phyloP scores from a whole-genome alignment of 1,139 yeast genomes.

The Blastobotrys malaysiensis region DNA sequence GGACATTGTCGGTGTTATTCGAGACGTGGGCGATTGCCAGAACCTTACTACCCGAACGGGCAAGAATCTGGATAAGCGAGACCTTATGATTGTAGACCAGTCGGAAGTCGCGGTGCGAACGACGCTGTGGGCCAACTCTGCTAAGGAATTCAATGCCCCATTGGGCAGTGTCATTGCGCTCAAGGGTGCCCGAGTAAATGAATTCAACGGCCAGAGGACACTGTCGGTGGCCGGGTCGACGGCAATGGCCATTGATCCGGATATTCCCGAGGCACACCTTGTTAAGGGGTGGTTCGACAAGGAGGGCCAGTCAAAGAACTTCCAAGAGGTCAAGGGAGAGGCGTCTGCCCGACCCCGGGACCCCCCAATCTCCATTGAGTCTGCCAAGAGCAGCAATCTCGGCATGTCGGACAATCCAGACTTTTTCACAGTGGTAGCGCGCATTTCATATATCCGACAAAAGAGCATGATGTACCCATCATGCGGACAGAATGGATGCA shows the following conservation, averaged over 20 bases:
- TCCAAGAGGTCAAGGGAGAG: constrained; percentile 51
- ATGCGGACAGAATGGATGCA: constrained; percentile 67
- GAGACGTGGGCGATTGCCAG: constrained; percentile 65
- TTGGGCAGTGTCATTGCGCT: constrained; percentile 86
- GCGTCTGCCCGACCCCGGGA: constrained; percentile 34
- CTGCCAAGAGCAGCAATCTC: constrained; percentile 62
- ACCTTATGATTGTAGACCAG: constrained; percentile 79
- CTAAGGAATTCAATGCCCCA: constrained; percentile 64
- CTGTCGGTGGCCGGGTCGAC: constrained; percentile 79
- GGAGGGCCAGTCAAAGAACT: constrained; percentile 58
- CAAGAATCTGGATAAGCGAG: constrained; percentile 87
- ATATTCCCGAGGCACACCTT: constrained; percentile 77
- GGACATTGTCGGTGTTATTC: constrained; percentile 84
- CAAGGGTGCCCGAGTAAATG: constrained; percentile 85
- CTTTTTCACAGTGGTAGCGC: constrained; percentile 68
- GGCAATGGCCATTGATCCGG: constrained; percentile 73
- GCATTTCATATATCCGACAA: constrained; percentile 57
- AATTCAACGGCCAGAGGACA: constrained; percentile 74
- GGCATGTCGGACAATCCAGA: constrained; percentile 70
- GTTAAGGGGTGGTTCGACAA: constrained; percentile 95
- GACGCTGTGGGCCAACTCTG: constrained; percentile 89
- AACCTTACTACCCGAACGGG: constrained; percentile 93
- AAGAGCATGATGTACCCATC: constrained; percentile 87
- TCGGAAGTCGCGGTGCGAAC: constrained; percentile 68
- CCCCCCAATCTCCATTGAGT: constrained; percentile 49